Percentiles rank a stretch among this genome's conserved stretches.
phyloP scores from a whole-genome alignment of 257 asterid species.

The Sherardia arvensis region DNA sequence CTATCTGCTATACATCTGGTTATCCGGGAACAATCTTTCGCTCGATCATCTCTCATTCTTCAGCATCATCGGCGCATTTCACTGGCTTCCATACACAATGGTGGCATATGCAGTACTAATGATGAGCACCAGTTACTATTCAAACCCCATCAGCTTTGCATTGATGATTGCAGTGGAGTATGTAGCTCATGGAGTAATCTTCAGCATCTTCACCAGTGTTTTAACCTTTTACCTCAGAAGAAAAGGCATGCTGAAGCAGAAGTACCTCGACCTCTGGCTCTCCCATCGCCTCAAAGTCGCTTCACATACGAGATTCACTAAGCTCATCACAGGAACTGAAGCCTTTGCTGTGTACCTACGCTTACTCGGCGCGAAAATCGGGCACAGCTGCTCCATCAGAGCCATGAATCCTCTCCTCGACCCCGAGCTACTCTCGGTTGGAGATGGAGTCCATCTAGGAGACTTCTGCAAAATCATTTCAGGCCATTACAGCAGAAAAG shows the following conservation, averaged over 20 bases:
- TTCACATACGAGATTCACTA: slow-evolving; percentile 40
- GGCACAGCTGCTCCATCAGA: slow-evolving; percentile 55
- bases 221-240: slow-evolving; percentile 17
- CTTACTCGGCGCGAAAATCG: slow-evolving; percentile 48
- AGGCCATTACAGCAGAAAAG: slow-evolving; percentile 32
- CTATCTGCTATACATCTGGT: slow-evolving; percentile 34
- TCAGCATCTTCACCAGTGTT: slow-evolving; percentile 32
- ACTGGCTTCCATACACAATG: slow-evolving; percentile 49
- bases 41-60: slow-evolving; percentile 31
- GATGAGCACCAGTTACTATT: slow-evolving; percentile 9
- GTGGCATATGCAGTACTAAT: slow-evolving; percentile 36
- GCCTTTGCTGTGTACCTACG: slow-evolving; percentile 45
- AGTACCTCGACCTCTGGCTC: slow-evolving; percentile 27
- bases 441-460: slow-evolving; percentile 57
- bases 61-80: slow-evolving; percentile 46
- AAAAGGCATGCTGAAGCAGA: slow-evolving; percentile 10
- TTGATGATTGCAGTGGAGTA: slow-evolving; percentile 34
- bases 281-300: slow-evolving; percentile 32
- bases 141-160: slow-evolving; percentile 31
- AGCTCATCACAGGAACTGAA: slow-evolving; percentile 55
- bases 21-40: slow-evolving; percentile 25
- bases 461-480: slow-evolving; percentile 47
- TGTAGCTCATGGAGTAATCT: slow-evolving; percentile 37
- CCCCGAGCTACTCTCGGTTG: slow-evolving; percentile 40
- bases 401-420: slow-evolving; percentile 50